Evolutionary conservation across 805 yeast species (phyloP).

Genomic region (Saturnispora halmiae): DNA sequence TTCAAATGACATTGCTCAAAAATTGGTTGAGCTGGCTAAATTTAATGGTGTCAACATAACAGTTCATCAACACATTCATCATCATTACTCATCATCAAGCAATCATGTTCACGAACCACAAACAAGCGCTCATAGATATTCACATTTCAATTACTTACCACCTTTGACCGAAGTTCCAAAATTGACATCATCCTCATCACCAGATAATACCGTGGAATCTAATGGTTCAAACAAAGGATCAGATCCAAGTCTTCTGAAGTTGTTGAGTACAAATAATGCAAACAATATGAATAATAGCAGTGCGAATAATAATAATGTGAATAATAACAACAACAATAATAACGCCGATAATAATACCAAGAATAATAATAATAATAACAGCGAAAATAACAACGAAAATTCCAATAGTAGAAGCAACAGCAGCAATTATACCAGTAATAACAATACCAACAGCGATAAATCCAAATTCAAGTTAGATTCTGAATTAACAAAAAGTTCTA

Average conservation of each 20-base stretch:
- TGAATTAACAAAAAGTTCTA: slow-evolving; percentile 5
- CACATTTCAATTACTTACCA: slow-evolving; percentile 69
- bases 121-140: slow-evolving; percentile 46
- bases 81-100: slow-evolving; percentile 51
- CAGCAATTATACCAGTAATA: background rate
- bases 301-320: slow-evolving; percentile 5
- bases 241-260: slow-evolving; percentile 36
- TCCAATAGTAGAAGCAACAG: slow-evolving; percentile 6
- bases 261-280: slow-evolving; percentile 31
- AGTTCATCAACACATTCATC: slow-evolving; percentile 80
- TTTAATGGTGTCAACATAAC: slow-evolving; percentile 49
- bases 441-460: background rate
- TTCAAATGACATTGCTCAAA: slow-evolving; percentile 45
- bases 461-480: background rate
- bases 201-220: slow-evolving; percentile 26
- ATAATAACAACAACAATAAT: slow-evolving; percentile 1
- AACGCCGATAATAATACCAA: slow-evolving; percentile 14
- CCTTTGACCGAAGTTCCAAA: slow-evolving; percentile 65
- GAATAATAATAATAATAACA: background rate
- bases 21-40: slow-evolving; percentile 52
- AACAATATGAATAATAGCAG: background rate
- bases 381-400: background rate
- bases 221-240: slow-evolving; percentile 16
- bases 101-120: slow-evolving; percentile 36
- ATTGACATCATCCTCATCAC: slow-evolving; percentile 49